Conservation (phyloP, 2,329 filamentous ascomycete genomes). For the Fusarium udum region DNA sequence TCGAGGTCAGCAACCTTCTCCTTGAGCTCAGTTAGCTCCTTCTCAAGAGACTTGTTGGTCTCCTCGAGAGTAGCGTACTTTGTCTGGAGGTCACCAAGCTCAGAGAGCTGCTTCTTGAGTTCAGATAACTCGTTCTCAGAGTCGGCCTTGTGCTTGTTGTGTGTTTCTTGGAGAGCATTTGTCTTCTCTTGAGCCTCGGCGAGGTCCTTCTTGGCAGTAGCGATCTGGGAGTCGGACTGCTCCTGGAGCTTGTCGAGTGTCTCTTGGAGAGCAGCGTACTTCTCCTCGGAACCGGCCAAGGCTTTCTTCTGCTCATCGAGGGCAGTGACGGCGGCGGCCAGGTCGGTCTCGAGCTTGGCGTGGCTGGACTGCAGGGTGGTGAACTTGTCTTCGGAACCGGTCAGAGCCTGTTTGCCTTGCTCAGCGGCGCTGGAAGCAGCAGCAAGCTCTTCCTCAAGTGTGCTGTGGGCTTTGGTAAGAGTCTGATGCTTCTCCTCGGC, state of each 20-base stretch:
- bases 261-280: constrained; percentile 40
- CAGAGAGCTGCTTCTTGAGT: constrained; percentile 44
- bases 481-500: constrained; percentile 46
- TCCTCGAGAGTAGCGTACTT: constrained; percentile 47
- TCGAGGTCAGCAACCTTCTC: constrained; percentile 43
- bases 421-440: constrained; percentile 40
- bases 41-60: constrained; percentile 38
- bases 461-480: constrained; percentile 44
- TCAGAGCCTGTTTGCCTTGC: constrained; percentile 42
- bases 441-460: constrained; percentile 47
- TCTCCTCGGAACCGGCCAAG: constrained; percentile 41
- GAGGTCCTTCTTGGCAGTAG: constrained; percentile 39
- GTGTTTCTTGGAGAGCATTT: constrained; percentile 39
- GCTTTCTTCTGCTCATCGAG: constrained; percentile 45
- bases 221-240: constrained; percentile 41
- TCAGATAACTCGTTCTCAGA: constrained; percentile 43
- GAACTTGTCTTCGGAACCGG: constrained; percentile 43
- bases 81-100: constrained; percentile 46
- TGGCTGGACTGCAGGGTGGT: constrained; percentile 40
- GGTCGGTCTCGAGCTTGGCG: constrained; percentile 42
- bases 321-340: constrained; percentile 40
- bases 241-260: constrained; percentile 42
- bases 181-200: constrained; percentile 41
- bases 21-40: constrained; percentile 44
- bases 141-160: constrained; percentile 45